A percentile compares a stretch with the other conserved stretches of the same genome.
Conservation (phyloP, 2,329 filamentous ascomycete species). For the Rhytidhysteron rufulum region DNA sequence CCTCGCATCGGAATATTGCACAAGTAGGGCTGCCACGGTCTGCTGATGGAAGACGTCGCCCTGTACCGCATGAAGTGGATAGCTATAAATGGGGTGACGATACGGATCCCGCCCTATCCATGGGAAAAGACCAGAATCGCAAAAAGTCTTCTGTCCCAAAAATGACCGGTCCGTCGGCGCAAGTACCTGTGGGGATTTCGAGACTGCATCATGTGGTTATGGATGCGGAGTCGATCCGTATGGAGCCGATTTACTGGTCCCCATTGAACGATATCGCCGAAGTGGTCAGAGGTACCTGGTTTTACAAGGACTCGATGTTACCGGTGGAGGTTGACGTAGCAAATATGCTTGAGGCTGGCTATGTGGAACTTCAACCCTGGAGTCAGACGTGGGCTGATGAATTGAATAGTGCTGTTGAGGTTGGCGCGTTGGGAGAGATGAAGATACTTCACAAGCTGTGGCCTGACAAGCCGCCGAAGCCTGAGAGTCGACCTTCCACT, state of each 20-base stretch:
- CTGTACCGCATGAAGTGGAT: constrained; percentile 38
- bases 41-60: constrained; percentile 25
- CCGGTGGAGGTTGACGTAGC: constrained; percentile 81
- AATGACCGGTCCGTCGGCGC: constrained; percentile 39
- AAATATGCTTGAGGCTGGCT: constrained; percentile 90
- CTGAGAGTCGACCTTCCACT: constrained; percentile 40
- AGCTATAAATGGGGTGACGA: constrained; percentile 49
- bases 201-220: constrained; percentile 83
- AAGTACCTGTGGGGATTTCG: constrained; percentile 84
- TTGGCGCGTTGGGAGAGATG: constrained; percentile 84
- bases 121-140: constrained; percentile 26
- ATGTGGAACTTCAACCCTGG: constrained; percentile 80
- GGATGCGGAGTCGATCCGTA: constrained; percentile 58
- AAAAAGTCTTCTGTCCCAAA: constrained; percentile 9
- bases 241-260: constrained; percentile 98
- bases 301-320: constrained; percentile 92
- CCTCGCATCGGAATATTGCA: constrained; percentile 37
- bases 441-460: constrained; percentile 84
- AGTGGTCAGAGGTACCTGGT: constrained; percentile 89
- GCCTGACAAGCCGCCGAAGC: constrained; percentile 62
- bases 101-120: constrained; percentile 29
- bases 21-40: constrained; percentile 19
- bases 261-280: constrained; percentile 83
- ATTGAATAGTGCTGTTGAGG: constrained; percentile 81
- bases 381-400: constrained; percentile 92